Evolutionary conservation across 495 filamentous ascomycete genomes (phyloP).

Genomic region (Glonium stellatum): DNA sequence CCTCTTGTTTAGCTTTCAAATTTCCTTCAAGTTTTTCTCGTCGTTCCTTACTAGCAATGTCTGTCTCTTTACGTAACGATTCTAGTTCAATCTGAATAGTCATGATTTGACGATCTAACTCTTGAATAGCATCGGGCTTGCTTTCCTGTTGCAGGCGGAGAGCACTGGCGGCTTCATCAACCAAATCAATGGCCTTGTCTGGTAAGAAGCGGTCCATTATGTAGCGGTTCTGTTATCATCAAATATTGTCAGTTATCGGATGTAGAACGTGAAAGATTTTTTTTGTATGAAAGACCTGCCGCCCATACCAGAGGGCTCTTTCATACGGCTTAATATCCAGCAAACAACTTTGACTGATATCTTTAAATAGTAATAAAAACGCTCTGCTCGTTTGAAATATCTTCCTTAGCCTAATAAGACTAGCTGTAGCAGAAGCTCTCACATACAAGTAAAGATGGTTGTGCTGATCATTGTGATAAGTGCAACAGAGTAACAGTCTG

Average conservation of each 20-base stretch:
- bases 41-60: conserved; percentile 80
- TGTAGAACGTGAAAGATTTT: not conserved
- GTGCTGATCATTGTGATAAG: too few species aligned
- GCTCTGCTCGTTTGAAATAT: too few species aligned
- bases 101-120: conserved; percentile 87
- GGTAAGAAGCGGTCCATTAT: conserved; percentile 93
- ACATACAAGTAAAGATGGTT: too few species aligned
- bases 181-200: conserved; percentile 93
- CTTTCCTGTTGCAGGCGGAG: conserved; percentile 91
- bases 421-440: too few species aligned
- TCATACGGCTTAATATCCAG: not conserved
- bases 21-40: conserved; percentile 72
- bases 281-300: not conserved
- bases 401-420: too few species aligned
- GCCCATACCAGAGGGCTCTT: not conserved
- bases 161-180: conserved; percentile 91
- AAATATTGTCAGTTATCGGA: not conserved
- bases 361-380: too few species aligned
- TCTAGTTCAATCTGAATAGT: conserved; percentile 97
- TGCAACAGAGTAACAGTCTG: not conserved
- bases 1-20: conserved; percentile 65
- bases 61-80: conserved; percentile 89
- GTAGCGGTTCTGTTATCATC: conserved; percentile 60
- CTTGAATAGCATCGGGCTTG: conserved; percentile 86
- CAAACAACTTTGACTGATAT: not conserved